A percentile compares a stretch with the other conserved stretches of the same genome.
phyloP scores from a whole-genome alignment of 768 basidiomycete genomes.

The Mrakia blollopis region DNA sequence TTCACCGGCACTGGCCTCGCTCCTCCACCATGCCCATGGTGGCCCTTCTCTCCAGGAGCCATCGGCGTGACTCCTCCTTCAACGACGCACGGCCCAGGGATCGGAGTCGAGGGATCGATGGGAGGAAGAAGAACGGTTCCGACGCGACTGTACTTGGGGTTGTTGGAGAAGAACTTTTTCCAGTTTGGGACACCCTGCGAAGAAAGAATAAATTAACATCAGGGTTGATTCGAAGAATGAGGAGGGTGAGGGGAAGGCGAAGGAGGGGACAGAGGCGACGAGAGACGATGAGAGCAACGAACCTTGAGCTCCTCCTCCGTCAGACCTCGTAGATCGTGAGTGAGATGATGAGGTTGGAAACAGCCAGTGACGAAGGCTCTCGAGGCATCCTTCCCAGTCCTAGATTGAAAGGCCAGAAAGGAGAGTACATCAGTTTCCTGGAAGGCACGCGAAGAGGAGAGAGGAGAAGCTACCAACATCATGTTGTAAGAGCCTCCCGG shows the following conservation, averaged over 20 bases:
- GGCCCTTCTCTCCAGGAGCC: slow-evolving; percentile 3
- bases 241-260: not conserved
- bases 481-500: slow-evolving; percentile 61
- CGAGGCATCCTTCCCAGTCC: slow-evolving; percentile 79
- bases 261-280: not conserved
- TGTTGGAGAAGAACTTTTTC: slow-evolving; percentile 81
- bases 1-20: not conserved
- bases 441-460: too few species aligned
- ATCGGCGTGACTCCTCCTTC: slow-evolving; percentile 1
- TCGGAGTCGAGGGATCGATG: slow-evolving; percentile 41
- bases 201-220: not conserved
- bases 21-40: not conserved
- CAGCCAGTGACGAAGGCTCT: slow-evolving; percentile 91
- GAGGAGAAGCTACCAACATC: slow-evolving; percentile 39
- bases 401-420: slow-evolving; percentile 12
- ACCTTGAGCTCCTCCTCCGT: slow-evolving; percentile 66
- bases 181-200: slow-evolving; percentile 78
- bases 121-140: slow-evolving; percentile 56
- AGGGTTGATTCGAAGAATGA: not conserved
- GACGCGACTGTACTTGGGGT: slow-evolving; percentile 71
- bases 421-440: not conserved
- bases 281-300: slow-evolving; percentile 41
- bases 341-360: slow-evolving; percentile 69
- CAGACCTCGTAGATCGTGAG: slow-evolving; percentile 83
- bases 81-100: slow-evolving; percentile 39